Evolutionary conservation across 2,329 filamentous ascomycete genomes (phyloP).

Genomic region (Cladorrhinum sp.): DNA sequence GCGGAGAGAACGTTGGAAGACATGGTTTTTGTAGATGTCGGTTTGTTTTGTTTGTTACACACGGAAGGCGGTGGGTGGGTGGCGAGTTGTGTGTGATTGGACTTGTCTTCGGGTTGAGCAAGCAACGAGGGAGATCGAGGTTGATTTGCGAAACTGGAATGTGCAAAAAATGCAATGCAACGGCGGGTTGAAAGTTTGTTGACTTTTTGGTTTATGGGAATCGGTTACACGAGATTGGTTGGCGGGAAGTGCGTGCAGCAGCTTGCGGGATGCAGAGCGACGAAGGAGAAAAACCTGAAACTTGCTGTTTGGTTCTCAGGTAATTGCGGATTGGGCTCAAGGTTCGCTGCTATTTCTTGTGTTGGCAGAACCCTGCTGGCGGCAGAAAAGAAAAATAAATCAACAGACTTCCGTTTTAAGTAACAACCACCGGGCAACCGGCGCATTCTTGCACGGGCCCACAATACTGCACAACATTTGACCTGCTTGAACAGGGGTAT

Average conservation of each 20-base stretch:
- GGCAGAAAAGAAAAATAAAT: slow-evolving; percentile 18
- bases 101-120: background rate
- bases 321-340: slow-evolving; percentile 4
- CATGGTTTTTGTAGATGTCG: slow-evolving; percentile 39
- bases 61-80: background rate
- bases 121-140: slow-evolving; percentile 1
- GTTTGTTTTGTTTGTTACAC: background rate
- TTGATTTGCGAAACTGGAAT: background rate
- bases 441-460: slow-evolving; percentile 2
- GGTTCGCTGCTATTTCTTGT: background rate
- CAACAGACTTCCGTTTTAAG: slow-evolving; percentile 28
- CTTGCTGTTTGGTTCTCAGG: background rate
- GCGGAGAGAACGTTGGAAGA: slow-evolving; percentile 59
- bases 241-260: background rate
- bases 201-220: background rate
- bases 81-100: slow-evolving; percentile 1
- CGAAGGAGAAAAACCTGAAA: background rate
- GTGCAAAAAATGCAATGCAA: background rate
- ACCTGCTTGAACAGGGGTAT: background rate
- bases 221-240: background rate
- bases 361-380: background rate
- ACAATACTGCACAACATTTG: slow-evolving; percentile 6
- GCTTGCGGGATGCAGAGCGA: background rate
- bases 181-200: background rate
- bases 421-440: slow-evolving; percentile 28